Conservation (phyloP, 768 basidiomycete species). For the Leccinum sublutescens region DNA sequence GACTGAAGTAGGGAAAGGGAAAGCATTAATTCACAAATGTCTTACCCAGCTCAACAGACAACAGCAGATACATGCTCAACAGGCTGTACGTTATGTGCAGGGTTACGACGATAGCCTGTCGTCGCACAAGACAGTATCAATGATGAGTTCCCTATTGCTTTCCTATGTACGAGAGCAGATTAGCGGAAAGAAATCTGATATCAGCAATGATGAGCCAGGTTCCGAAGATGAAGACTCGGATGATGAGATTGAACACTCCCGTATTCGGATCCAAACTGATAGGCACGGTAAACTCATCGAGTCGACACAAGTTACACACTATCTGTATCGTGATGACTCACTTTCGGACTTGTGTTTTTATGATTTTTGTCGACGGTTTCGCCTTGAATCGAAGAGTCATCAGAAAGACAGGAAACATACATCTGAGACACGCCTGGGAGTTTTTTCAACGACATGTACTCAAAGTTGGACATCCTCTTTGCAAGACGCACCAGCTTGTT, state of each 20-base stretch:
- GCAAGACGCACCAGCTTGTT: not conserved
- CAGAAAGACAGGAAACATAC: not conserved
- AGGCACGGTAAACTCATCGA: not conserved
- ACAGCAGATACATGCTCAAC: slow-evolving; percentile 37
- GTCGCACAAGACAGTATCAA: not conserved
- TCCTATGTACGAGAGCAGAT: not conserved
- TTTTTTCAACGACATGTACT: not conserved
- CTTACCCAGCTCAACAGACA: slow-evolving; percentile 27
- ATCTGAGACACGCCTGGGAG: not conserved
- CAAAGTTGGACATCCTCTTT: not conserved
- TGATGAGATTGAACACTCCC: not conserved
- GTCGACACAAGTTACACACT: not conserved
- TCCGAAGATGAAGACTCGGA: not conserved
- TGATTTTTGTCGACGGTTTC: not conserved
- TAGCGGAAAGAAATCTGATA: no score
- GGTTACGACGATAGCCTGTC: slow-evolving; percentile 17
- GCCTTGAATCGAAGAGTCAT: not conserved
- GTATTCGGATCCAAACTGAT: not conserved
- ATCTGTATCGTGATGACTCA: not conserved
- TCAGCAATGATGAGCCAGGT: not conserved
- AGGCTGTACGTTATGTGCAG: slow-evolving; percentile 32
- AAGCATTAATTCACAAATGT: slow-evolving; percentile 32
- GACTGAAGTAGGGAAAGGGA: not conserved
- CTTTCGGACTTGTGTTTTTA: not conserved
- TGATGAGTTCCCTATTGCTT: not conserved